Evolutionary conservation across 2,329 filamentous ascomycete genomes (phyloP).

Genomic region (Epichloe sibirici): DNA sequence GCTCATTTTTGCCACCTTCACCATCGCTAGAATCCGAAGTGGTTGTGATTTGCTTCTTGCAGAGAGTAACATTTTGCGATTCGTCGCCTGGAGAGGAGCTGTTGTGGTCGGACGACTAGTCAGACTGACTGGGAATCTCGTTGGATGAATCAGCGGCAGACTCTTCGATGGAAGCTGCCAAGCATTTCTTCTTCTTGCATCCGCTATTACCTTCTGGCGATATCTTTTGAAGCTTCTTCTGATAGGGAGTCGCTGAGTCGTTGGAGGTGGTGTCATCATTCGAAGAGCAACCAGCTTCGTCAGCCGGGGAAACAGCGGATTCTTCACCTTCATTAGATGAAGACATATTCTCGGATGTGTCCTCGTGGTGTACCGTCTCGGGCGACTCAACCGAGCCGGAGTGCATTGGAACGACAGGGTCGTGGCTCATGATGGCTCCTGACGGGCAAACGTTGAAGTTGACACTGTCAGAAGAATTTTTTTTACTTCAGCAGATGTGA

Average conservation of each 20-base stretch:
- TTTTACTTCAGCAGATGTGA: too few relatives aligned
- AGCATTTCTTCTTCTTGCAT: background rate
- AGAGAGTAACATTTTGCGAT: background rate
- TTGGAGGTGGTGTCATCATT: background rate
- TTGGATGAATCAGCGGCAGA: background rate
- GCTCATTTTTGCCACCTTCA: background rate
- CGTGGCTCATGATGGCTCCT: background rate
- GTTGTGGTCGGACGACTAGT: constrained; percentile 1
- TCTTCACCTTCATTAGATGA: too few relatives aligned
- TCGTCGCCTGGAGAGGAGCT: background rate
- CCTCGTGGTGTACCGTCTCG: background rate
- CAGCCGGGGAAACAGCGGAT: background rate
- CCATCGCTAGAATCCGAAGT: background rate
- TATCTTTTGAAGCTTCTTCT: background rate
- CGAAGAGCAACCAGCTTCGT: background rate
- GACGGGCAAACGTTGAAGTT: background rate
- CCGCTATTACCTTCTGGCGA: background rate
- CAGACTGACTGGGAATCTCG: background rate
- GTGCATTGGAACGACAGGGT: background rate
- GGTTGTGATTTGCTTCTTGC: background rate
- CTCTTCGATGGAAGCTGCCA: background rate
- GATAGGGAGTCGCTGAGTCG: background rate
- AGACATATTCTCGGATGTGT: background rate
- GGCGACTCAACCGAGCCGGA: background rate
- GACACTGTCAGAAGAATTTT: background rate